Evolutionary conservation across 2,329 filamentous ascomycete genomes (phyloP), one percentile per base, ranked within the genome.

Genomic region (Tolypocladium endophyticum): DNA sequence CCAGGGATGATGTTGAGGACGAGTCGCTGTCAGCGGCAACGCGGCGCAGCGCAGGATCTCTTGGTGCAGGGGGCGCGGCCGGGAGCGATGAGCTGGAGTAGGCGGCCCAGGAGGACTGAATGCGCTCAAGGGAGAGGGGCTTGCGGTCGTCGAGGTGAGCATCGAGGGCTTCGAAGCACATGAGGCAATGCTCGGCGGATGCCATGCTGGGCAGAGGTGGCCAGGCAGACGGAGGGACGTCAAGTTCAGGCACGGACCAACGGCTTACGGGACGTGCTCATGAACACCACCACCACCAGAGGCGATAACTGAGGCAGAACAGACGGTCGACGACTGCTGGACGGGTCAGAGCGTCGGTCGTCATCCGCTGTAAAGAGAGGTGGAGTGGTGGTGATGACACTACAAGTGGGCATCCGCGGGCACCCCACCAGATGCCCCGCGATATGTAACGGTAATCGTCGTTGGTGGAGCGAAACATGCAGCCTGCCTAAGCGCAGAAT

Each of bases 161-260:
- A 56, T 85, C 81, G 43, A 99, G 85, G 47, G 81, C 81, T 76
- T 99, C 94, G 79, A 99, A 97, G 79, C 92, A 97, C 75, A 87
- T 92, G 69, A 93, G 86, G 74, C 92, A 97, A 75, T 97, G 93
- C 61, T 87, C 87, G 67, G 84, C 76, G 60, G 88, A 88, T 56
- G 94, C 93, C 93, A 97, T 97, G 65, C 53, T 56, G 16, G 14
- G 58, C 60, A n/a, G 18, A 16, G 57, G 28, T 53, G 33, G 43
- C 30, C 30, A 6, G 50, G 28, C 30, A 3, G 50, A n/a, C 12
- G 50, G 28, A n/a, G 28, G 30, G 50, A 53, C 20, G 28, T 28
- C 50, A 4, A 20, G 53, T 59, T 58, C 41, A 61, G 60, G 59
- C 58, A 36, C 11, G 50, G 50, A 3, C 23, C 50, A 53, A 4